A percentile compares a stretch with the other conserved stretches of the same genome.
phyloP scores from a whole-genome alignment of 1,139 yeast genomes.

The Geotrichum carabidarum region DNA sequence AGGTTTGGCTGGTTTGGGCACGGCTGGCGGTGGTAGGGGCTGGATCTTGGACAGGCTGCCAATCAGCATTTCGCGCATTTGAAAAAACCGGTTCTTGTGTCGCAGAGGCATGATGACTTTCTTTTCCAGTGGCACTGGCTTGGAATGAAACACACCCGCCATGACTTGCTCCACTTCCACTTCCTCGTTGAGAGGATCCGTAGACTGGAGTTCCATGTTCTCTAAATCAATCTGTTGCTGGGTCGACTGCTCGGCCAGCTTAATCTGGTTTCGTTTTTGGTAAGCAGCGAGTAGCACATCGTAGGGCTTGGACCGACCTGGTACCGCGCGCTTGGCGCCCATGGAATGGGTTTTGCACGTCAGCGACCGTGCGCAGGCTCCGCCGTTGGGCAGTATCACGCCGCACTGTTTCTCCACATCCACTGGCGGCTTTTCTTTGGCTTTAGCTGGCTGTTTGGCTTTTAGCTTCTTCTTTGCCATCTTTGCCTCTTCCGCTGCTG shows the following conservation, averaged over 20 bases:
- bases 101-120: conserved; percentile 67
- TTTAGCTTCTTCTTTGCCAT: conserved; percentile 49
- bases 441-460: conserved; percentile 51
- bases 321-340: conserved; percentile 94
- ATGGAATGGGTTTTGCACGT: conserved; percentile 97
- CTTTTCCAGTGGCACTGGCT: conserved; percentile 75
- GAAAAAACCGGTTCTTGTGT: conserved; percentile 63
- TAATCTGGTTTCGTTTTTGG: conserved; percentile 88
- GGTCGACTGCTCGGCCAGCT: conserved; percentile 42
- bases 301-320: conserved; percentile 87
- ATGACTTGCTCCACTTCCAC: conserved; percentile 91
- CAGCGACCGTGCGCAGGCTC: conserved; percentile 86
- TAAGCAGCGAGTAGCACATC: conserved; percentile 83
- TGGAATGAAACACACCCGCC: conserved; percentile 78
- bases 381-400: conserved; percentile 87
- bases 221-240: conserved; percentile 37
- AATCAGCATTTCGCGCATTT: conserved; percentile 57
- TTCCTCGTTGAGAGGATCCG: conserved; percentile 52
- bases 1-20: background rate
- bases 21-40: conserved; percentile 17
- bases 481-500: conserved; percentile 77
- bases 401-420: conserved; percentile 97
- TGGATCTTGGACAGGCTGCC: conserved; percentile 31
- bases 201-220: conserved; percentile 31
- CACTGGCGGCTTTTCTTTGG: conserved; percentile 84